Conservation (phyloP, 768 basidiomycete genomes). For the Crepidotus variabilis region DNA sequence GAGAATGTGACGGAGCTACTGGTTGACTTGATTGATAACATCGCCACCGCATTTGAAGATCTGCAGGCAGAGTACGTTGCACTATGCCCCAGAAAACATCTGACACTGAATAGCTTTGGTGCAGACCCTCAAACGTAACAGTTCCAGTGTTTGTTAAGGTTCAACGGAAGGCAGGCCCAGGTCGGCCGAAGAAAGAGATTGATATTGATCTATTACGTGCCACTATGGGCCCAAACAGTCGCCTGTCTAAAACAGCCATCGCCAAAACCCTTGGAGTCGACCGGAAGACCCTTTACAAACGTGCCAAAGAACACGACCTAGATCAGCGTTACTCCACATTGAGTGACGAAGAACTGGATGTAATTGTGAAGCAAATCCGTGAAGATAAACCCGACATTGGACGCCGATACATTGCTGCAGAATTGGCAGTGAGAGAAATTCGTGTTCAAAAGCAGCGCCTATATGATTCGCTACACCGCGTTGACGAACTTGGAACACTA, state of each 20-base stretch:
- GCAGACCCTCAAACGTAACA: neutral
- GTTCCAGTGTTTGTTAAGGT: neutral
- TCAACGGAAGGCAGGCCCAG: neutral
- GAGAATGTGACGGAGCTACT: neutral
- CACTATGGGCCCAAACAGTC: neutral
- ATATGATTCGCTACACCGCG: neutral
- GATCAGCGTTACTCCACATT: neutral
- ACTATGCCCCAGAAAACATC: neutral
- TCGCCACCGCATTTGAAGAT: neutral
- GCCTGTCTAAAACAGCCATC: neutral
- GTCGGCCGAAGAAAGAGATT: constrained; percentile 6
- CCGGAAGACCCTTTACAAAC: constrained; percentile 3
- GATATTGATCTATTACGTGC: constrained; percentile 2
- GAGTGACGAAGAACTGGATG: constrained; percentile 1
- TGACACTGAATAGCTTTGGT: neutral
- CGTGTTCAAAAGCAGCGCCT: constrained; percentile 4
- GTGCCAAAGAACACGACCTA: neutral
- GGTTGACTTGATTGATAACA: neutral
- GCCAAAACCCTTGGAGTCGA: neutral
- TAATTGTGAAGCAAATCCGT: neutral
- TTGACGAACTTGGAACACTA: constrained; percentile 2
- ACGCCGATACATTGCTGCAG: constrained; percentile 4
- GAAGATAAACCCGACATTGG: constrained; percentile 2
- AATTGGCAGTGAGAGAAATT: constrained; percentile 2
- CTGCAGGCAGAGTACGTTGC: neutral